These are phyloP conservation scores for Sphaerosporella brunnea DNA, from an alignment of 495 filamentous ascomycete genomes.

Conservation along the genomic window DNA sequence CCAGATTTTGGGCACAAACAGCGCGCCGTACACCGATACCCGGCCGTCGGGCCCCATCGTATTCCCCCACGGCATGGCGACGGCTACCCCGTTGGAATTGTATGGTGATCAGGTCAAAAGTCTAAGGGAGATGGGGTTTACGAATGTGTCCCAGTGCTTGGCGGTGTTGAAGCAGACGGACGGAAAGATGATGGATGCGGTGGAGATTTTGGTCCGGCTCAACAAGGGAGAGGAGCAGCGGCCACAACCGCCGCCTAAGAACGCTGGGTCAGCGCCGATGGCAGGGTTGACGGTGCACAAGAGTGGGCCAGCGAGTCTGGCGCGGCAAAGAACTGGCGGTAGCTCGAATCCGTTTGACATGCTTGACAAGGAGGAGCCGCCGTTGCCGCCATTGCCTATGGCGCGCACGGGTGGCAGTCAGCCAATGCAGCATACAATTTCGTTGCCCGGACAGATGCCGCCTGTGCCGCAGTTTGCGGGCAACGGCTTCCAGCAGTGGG, in stretches of 20 bases:
- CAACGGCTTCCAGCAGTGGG: slow-evolving; percentile 14
- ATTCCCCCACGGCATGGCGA: slow-evolving; percentile 22
- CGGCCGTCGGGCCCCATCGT: slow-evolving; percentile 8
- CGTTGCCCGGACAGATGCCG: slow-evolving; percentile 28
- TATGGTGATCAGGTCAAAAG: slow-evolving; percentile 53
- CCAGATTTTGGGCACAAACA: slow-evolving; percentile 19
- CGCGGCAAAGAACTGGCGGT: slow-evolving; percentile 19
- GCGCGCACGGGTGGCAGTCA: background rate
- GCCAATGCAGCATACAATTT: background rate
- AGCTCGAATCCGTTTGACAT: slow-evolving; percentile 49
- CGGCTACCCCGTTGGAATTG: slow-evolving; percentile 23
- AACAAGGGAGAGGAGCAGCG: slow-evolving; percentile 45
- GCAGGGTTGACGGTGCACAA: slow-evolving; percentile 29
- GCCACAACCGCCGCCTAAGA: slow-evolving; percentile 30
- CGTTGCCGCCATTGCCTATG: slow-evolving; percentile 14
- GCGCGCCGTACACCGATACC: slow-evolving; percentile 15
- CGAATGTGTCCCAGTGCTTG: slow-evolving; percentile 60
- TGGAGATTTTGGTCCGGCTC: slow-evolving; percentile 57
- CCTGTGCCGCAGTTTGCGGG: slow-evolving; percentile 13
- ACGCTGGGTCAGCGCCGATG: no score
- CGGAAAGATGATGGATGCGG: slow-evolving; percentile 66
- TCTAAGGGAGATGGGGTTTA: slow-evolving; percentile 83
- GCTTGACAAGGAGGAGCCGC: slow-evolving; percentile 21
- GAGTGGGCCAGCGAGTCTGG: slow-evolving; percentile 25
- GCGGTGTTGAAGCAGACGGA: slow-evolving; percentile 59